Base-by-base conservation (phyloP, 1,284 basidiomycete species). In the Porodaedalea pini region DNA sequence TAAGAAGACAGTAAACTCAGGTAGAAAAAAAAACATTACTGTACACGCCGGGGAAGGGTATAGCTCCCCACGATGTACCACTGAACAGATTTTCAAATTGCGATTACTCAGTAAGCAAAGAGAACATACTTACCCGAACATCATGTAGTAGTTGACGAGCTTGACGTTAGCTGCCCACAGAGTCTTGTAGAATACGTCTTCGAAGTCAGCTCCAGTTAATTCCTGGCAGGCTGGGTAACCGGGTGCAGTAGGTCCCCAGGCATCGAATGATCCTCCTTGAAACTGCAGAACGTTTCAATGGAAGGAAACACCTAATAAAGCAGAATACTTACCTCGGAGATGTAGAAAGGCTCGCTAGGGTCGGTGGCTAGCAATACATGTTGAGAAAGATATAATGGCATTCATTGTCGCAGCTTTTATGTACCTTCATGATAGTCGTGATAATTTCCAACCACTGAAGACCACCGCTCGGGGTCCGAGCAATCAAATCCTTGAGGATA, bases 401-500 rank as follows among this genome's bases (percentile, higher is more conserved):
- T 23, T 7, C 17, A 19, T 4, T 21, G 15, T 67, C 68, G 50
- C 66, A n/a, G n/a, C 3, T 41, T 3, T 21, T 68, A 1, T 69
- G 67, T 13, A 72, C 68, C 59, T 67, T 68, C 56, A 60, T 70
- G 69, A 54, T 69, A 71, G 25, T 63, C 56, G 17, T 65, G 54
- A 61, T 71, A 69, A 39, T 61, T 62, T 36, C 76, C 78, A 0
- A 73, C 71, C 15, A 88, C 79, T 1, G 78, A 76, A 2, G 69
- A 76, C 87, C 87, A 91, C 0, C 67, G 66, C 0, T 73, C 68
- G 0, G 87, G 85, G 61, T 82, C 75, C 1, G 85, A 85, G 70
- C 88, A 90, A 66, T 90, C 86, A 65, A 88, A 90, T 2, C 79
- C 75, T 71, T 87, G 83, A 11, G 85, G 86, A 64, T 90, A 89